Base-by-base conservation (phyloP, 768 basidiomycete genomes). In the Dacryopinax spathularia region DNA sequence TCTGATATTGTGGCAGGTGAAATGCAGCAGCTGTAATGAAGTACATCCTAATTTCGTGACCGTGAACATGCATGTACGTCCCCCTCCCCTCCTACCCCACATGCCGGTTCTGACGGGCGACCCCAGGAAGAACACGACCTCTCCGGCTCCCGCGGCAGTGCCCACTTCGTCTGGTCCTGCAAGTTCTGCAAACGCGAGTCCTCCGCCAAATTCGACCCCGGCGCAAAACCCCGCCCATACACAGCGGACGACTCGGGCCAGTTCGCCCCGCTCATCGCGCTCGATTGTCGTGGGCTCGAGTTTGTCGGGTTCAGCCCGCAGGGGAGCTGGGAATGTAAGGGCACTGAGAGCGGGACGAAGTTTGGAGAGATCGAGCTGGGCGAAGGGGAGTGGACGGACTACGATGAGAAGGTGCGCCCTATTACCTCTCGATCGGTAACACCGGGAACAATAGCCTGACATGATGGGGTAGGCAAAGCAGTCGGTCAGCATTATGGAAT, bases 261-360 rank as follows among this genome's bases (percentile, higher is more conserved):
- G 56, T 84, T 85, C 59, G 80, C 79, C 0, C 82, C 85, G 2
- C 75, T 94, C 31, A 73, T 91, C 6, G 79, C 80, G 2, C 76
- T 95, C 37, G 91, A 95, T 68, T 95, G 91, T 70, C 81, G 91
- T 27, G 92, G 91, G 3, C 79, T 94, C 18, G 91, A 95, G 71
- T 88, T 94, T 66, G 78, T 77, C 6, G 82, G 74, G 3, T 94
- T 94, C 71, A 84, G 91, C 71, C 87, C 87, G 9, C 65, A 93
- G 89, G 91, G 91, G 0, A 74, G 69, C 0, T 95, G 91, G 91
- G 82, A 79, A 69, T 90, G 88, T 68, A 77, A 78, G 41, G 91
- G 92, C 6, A 72, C 71, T 2, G 80, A 78, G 36, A 78, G 77
- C 0, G 80, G 81, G 5, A 81, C 81, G 0, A 62, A 71, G 2